phyloP scores from a whole-genome alignment of 441 rosid species.

The Erodium trifolium region DNA sequence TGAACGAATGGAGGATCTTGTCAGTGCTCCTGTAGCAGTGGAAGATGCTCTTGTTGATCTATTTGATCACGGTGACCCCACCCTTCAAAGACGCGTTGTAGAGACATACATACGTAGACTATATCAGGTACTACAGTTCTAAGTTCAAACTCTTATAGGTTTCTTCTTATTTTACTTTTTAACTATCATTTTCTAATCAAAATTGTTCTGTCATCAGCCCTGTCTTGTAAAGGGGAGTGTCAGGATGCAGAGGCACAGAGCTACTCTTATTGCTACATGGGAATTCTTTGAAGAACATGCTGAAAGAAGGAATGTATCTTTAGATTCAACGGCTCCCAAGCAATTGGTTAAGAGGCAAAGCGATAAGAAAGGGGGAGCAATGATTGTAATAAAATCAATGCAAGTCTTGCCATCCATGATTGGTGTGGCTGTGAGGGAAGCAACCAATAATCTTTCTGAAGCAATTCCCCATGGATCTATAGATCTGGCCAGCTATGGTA shows the following conservation, averaged over 20 bases:
- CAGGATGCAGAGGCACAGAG: constrained; percentile 98
- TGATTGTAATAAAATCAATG: constrained; percentile 91
- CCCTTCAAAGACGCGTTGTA: constrained; percentile 94
- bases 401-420: constrained; percentile 72
- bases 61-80: constrained; percentile 97
- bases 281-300: constrained; percentile 88
- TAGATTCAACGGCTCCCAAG: constrained; percentile 28
- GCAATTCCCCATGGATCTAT: constrained; percentile 31
- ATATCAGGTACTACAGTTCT: constrained; percentile 58
- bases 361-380: constrained; percentile 78
- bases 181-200: constrained; percentile 18
- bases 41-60: constrained; percentile 98
- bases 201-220: constrained; percentile 48
- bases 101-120: constrained; percentile 94
- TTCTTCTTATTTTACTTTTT: constrained; percentile 18
- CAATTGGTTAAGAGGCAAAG: constrained; percentile 39
- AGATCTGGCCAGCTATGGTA: constrained; percentile 48
- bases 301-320: constrained; percentile 47
- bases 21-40: constrained; percentile 91
- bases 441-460: constrained; percentile 50
- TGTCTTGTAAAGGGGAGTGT: constrained; percentile 89
- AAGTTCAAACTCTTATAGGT: background rate
- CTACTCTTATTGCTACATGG: constrained; percentile 98
- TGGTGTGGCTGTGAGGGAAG: constrained; percentile 72
- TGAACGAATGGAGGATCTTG: constrained; percentile 98